Conservation (phyloP, 2,329 filamentous ascomycete species). For the Pseudocercospora crystallina region DNA sequence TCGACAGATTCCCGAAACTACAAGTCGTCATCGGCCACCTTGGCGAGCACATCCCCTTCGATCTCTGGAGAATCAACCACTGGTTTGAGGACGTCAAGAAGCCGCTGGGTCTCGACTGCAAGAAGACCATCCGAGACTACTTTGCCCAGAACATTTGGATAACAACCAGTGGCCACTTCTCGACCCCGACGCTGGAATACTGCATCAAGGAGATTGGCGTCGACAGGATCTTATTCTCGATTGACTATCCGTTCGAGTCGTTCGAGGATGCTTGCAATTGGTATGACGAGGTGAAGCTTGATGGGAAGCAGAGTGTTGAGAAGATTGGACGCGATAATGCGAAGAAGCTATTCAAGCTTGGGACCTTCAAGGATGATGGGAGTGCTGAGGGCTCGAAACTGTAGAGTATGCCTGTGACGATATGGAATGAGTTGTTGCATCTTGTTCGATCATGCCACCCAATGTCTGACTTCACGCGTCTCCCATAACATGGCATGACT, state of each 20-base stretch:
- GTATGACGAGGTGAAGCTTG: slow-evolving; percentile 28
- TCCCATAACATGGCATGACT: no score
- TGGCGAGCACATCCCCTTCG: slow-evolving; percentile 52
- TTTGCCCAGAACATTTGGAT: slow-evolving; percentile 58
- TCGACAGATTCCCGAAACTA: slow-evolving; percentile 49
- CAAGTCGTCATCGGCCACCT: slow-evolving; percentile 52
- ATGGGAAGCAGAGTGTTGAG: slow-evolving; percentile 20
- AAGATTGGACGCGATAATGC: slow-evolving; percentile 34
- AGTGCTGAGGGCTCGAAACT: background rate
- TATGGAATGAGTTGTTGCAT: no score
- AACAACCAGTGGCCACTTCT: slow-evolving; percentile 59
- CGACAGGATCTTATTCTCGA: slow-evolving; percentile 31
- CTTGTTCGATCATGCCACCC: no score
- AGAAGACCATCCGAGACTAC: slow-evolving; percentile 53
- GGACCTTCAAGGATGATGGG: slow-evolving; percentile 23
- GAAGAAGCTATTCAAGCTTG: slow-evolving; percentile 31
- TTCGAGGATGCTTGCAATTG: slow-evolving; percentile 32
- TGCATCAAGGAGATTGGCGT: slow-evolving; percentile 49
- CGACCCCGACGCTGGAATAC: slow-evolving; percentile 53
- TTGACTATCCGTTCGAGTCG: slow-evolving; percentile 34
- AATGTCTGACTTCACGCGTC: no score
- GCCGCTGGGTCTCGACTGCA: slow-evolving; percentile 49
- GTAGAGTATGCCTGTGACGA: background rate
- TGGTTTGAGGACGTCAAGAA: slow-evolving; percentile 60
- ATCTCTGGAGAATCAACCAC: slow-evolving; percentile 48